Conservation (phyloP, 1,139 yeast genomes). For the Debaryomyces robertsiae region DNA sequence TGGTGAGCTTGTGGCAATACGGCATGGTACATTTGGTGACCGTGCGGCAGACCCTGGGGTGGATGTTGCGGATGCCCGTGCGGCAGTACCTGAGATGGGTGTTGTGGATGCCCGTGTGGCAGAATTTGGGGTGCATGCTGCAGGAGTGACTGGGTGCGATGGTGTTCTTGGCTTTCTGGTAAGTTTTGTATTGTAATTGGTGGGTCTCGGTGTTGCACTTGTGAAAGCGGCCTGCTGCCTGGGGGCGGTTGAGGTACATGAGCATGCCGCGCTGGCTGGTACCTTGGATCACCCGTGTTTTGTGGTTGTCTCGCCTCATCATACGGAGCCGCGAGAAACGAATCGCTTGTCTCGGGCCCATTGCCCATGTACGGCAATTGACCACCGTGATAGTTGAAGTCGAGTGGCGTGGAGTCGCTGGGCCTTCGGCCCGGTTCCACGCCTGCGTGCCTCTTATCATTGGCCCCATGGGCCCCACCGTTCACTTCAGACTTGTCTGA, state of each 20-base stretch:
- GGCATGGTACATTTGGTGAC: background rate
- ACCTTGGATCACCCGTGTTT: background rate
- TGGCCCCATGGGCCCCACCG: constrained; percentile 10
- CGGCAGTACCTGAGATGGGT: too few relatives aligned
- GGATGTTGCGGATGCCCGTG: too few relatives aligned
- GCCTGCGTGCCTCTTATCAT: constrained; percentile 12
- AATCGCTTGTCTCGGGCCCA: too few relatives aligned
- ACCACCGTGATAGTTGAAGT: too few relatives aligned
- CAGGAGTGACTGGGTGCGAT: background rate
- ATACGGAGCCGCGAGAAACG: background rate
- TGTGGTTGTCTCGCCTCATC: background rate
- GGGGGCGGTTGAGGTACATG: background rate
- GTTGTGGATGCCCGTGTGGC: too few relatives aligned
- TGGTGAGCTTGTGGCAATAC: constrained; percentile 5
- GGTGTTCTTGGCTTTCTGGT: constrained; percentile 1
- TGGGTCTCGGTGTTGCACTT: too few relatives aligned
- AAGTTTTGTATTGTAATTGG: background rate
- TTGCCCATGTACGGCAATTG: too few relatives aligned
- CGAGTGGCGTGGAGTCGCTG: too few relatives aligned
- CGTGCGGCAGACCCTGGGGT: too few relatives aligned
- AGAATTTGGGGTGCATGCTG: too few relatives aligned
- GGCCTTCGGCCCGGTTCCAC: background rate
- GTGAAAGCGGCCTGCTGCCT: too few relatives aligned
- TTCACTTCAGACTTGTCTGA: constrained; percentile 25
- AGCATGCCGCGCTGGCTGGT: background rate